Evolutionary conservation across 768 basidiomycete genomes (phyloP), one percentile per base, ranked within the genome.

Genomic region (Phaeotremella fagi): DNA sequence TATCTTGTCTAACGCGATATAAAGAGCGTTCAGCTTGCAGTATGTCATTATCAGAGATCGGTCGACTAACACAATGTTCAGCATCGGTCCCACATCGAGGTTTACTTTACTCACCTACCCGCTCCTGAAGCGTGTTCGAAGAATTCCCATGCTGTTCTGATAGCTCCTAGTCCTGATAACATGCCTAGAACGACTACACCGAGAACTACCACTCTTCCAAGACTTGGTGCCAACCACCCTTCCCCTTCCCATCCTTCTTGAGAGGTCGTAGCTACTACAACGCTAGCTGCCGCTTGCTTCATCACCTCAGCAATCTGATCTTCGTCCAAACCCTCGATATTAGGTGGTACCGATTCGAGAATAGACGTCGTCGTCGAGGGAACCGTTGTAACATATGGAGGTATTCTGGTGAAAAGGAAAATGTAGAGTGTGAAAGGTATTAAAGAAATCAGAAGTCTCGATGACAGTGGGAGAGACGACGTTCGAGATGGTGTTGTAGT

Each of bases 351-450:
- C 25, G 47, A 45, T 36, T 15, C 37, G 45, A 20, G 52, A 23
- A 3, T 22, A 23, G 2, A 20, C 27, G 24, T 48, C 25, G 62
- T 41, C 2, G 25, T 20, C 14, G 63, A 36, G 9, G 57, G 51
- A 1, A 60, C 51, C 14, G 68, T 61, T 2, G 70, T 72, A 24
- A 74, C 50, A 50, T 74, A 74, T 7, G 72, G 72, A 11, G 72
- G 72, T 3, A 74, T 74, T 3, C 59, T 55, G 44, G 72, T 69
- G 58, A 74, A 74, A 29, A 67, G 54, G 54, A 74, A 71, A 50
- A 64, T 55, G 60, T 74, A 74, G 7, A 74, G 46, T 1, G 66
- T 55, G 50, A 74, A 74, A 1, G 72, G 72, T 45, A 74, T 59
- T 7, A 70, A 59, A 14, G 70, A 60, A 41, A 74, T 62, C 24